Evolutionary conservation across 805 yeast genomes (phyloP), one percentile per base, ranked within the genome.

Genomic region (Pichia heedii): DNA sequence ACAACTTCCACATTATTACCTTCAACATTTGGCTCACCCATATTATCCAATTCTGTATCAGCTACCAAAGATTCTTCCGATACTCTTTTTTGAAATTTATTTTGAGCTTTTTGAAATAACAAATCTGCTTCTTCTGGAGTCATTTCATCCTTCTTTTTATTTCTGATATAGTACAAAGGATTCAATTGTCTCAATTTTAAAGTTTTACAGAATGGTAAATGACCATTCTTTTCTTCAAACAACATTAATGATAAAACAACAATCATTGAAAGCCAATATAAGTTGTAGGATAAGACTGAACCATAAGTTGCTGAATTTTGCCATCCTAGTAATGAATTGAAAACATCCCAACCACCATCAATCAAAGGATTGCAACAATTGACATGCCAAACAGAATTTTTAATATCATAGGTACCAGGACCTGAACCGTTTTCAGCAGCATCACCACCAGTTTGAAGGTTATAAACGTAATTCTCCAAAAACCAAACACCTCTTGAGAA

Each of bases 291-390:
- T 43, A 88, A 67, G 44, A 88, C 86, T 3, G 95, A 84, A 44
- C 96, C 95, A 58, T 84, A 74, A 52, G 94, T 85, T 50, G 95
- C 96, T 39, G 94, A 77, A 66, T 88, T 88, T 69, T 87, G 95
- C 97, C 97, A 89, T 47, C 96, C 97, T 50, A 88, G 70, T 42
- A 88, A 65, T 18, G 96, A 85, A 59, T 88, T 88, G 74, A 88
- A 88, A 49, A 88, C 79, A 74, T 87, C 95, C 96, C 96, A 89
- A 67, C 96, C 96, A 53, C 80, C 77, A 65, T 81, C 87, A 47
- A 74, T 68, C 62, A 81, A 87, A 40, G 96, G 96, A 66, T 87
- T 86, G 69, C 96, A 88, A 67, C 96, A 88, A 74, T 88, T 87
- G 47, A 89, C 89, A 67, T 88, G 97, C 86, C 95, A 88, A 19